Conservation (phyloP, 371 early-diverging fungal species). For the Lichtheimia ornata region DNA sequence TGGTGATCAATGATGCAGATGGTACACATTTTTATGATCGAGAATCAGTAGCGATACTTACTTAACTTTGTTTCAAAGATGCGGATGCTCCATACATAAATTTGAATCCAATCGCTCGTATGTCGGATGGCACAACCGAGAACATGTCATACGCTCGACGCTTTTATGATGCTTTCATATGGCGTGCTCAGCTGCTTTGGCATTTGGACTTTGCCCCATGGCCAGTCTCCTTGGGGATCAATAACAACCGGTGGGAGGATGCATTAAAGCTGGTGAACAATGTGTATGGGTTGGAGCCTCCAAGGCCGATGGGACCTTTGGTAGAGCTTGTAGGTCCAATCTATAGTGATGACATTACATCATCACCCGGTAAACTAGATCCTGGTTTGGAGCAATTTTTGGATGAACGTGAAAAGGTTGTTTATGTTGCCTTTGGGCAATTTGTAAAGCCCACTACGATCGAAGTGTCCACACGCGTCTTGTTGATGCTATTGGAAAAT, state of each 20-base stretch:
- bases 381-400: slow-evolving; percentile 22
- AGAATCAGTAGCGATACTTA: no score
- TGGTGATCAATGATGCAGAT: slow-evolving; percentile 7
- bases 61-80: slow-evolving; percentile 6
- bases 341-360: background rate
- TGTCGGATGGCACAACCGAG: slow-evolving; percentile 14
- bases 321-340: slow-evolving; percentile 42
- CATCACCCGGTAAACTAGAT: no score
- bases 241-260: slow-evolving; percentile 3
- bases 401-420: slow-evolving; percentile 19
- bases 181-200: slow-evolving; percentile 1
- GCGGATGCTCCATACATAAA: slow-evolving; percentile 28
- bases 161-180: slow-evolving; percentile 17
- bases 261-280: slow-evolving; percentile 34
- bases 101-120: slow-evolving; percentile 2
- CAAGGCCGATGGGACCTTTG: slow-evolving; percentile 36
- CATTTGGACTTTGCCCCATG: background rate
- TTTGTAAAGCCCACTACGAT: slow-evolving; percentile 11
- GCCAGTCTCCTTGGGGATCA: background rate
- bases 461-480: background rate
- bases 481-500: slow-evolving; percentile 11
- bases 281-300: slow-evolving; percentile 24
- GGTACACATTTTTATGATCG: no score
- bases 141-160: slow-evolving; percentile 14
- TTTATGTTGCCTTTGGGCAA: slow-evolving; percentile 42